Base-by-base conservation (phyloP, 2,329 filamentous ascomycete genomes). In the Talaromyces sp. region DNA sequence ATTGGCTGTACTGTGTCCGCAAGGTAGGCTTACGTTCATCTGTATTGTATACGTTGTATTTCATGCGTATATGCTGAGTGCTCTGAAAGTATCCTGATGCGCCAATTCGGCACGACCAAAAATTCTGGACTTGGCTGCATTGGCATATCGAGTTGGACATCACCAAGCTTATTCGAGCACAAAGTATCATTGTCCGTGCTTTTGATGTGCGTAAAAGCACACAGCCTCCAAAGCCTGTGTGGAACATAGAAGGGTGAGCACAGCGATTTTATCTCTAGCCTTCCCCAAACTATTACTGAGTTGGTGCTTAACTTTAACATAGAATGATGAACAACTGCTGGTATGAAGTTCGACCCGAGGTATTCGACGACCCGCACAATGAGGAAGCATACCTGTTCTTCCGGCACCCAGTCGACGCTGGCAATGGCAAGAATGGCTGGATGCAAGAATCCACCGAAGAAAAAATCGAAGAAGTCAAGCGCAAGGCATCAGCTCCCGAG, bases 241-340 rank as follows among this genome's bases (percentile, higher is more conserved):
- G 81, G 81, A 83, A 82, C 62, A 72, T 80, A 1, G 75, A 80
- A 77, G 81, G 72, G 71, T 71, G 61, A 62, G 68, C 15, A 22
- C 25, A 55, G 11, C 15, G 10, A 19, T 33, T 27, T 33, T 42
- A 6, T 49, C 4, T 71, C 8, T 9, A n/a, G 33, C 13, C 17
- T 27, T 22, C 8, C 11, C 9, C 42, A 19, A 19, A 32, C 33
- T 25, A 19, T 19, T 13, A 47, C 22, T 47, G 19, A 47, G n/a
- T 15, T 25, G 42, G 42, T 39, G 30, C 19, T 17, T n/a, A 42
- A 22, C 22, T 22, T 22, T 1, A 17, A 57, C 3, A 36, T 44
- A 71, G 78, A 11, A 82, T 83, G 80, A 83, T 84, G 81, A 84
- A 84, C 68, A 84, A 83, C 52, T 78, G 77, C 63, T 81, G 78